These are phyloP conservation scores for Cicer chorassanicum DNA, from an alignment of 306 rosid genomes.

Conservation along the genomic window DNA sequence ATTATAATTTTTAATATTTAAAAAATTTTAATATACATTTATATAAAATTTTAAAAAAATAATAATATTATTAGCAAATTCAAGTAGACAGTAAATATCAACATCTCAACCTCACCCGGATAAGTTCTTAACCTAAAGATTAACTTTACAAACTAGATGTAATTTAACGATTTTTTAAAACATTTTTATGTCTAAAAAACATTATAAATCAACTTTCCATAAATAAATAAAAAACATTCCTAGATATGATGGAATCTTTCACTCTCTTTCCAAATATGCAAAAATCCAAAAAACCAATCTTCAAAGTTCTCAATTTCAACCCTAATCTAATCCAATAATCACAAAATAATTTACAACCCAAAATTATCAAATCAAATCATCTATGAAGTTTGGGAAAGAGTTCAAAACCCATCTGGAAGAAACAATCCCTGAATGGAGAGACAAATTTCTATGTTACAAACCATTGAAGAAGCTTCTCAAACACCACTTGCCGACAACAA, in stretches of 20 bases:
- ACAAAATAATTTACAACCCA: not conserved
- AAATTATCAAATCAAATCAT: not conserved
- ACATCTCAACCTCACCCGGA: too few species aligned
- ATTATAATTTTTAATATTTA: too few species aligned
- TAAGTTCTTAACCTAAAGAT: too few species aligned
- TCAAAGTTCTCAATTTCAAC: not conserved
- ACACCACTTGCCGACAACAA: constrained; percentile 40
- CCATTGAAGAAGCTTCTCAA: constrained; percentile 85
- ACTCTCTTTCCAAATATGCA: not conserved
- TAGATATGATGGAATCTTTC: constrained; percentile 29
- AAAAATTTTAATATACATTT: too few species aligned
- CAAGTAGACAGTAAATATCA: too few species aligned
- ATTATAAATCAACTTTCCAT: not conserved
- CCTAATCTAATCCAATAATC: not conserved
- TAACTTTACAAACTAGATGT: too few species aligned
- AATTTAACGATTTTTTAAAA: too few species aligned
- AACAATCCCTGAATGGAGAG: constrained; percentile 97
- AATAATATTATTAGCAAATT: too few species aligned
- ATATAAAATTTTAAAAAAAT: too few species aligned
- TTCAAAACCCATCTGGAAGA: constrained; percentile 86
- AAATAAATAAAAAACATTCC: constrained; percentile 4
- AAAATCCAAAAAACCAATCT: not conserved
- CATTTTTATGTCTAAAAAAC: too few species aligned
- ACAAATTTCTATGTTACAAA: constrained; percentile 92
- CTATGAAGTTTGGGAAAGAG: constrained; percentile 93